Evolutionary conservation across 257 asterid genomes (phyloP), one percentile per base, ranked within the genome.

Genomic region (Cinchona pubescens): DNA sequence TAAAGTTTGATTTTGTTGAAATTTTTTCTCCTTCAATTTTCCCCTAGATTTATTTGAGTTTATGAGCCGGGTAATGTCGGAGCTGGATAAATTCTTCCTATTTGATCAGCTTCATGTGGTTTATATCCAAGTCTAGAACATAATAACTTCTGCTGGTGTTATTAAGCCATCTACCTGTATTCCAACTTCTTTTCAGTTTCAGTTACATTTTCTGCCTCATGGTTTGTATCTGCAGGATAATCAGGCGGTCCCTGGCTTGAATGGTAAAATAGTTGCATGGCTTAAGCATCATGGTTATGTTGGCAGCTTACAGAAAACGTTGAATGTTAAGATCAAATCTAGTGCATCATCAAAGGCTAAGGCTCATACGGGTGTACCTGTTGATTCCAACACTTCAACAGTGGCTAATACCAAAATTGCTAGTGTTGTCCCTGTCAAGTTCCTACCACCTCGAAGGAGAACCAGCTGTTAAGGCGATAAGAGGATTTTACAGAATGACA

Each of bases 401-500:
- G 81, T 79, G 46, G 83, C 86, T 65, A 91, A 87, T 64, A 85
- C 90, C 71, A 87, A 81, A 81, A 79, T 75, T 65, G 69, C 89
- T 51, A 88, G 76, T 79, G 81, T 82, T 75, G 92, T 89, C 79
- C 91, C 94, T 29, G 88, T 94, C 51, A 92, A 94, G 79, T 85
- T 90, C 29, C 85, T 89, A 78, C 96, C 96, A 76, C 88, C 91
- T 83, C 87, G 90, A 43, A 86, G 95, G 84, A 87, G 96, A 89
- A 86, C 93, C 70, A 92, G n/a, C n/a, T n/a, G n/a, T n/a, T n/a
- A 87, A 83, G 88, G 90, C 88, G 86, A 82, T 78, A 48, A 79
- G 27, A 79, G 83, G 82, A 78, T 81, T 80, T 78, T 84, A 80
- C 81, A 80, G 74, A 89, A 86, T 75, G 93, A 82, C 43, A 73